Percentiles rank a stretch among this genome's conserved stretches.
Conservation (phyloP, 2,329 filamentous ascomycete species). For the Botrytis porri region DNA sequence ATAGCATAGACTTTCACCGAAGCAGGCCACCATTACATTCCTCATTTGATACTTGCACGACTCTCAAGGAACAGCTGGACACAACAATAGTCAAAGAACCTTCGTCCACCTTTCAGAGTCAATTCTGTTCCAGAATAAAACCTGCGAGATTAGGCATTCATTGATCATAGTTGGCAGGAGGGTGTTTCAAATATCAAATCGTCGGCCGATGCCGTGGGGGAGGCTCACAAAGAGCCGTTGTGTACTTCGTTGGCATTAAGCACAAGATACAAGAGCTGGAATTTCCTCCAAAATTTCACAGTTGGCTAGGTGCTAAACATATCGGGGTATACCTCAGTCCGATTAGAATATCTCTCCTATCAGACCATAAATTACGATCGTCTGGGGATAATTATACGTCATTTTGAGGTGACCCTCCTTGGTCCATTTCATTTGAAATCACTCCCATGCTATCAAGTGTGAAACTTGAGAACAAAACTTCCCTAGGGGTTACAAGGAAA, state of each 20-base stretch:
- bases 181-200: conserved; percentile 2
- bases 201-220: conserved; percentile 21
- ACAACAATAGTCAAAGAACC: not conserved
- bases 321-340: not conserved
- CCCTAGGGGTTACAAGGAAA: conserved; percentile 19
- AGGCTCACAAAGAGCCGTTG: conserved; percentile 18
- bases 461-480: conserved; percentile 2
- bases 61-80: not conserved
- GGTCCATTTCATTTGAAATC: not conserved
- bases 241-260: conserved; percentile 16
- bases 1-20: not conserved
- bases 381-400: not conserved
- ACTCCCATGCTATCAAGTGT: conserved; percentile 15
- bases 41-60: conserved; percentile 9
- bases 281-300: not conserved
- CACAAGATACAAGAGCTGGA: not conserved
- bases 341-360: too few relatives aligned
- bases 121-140: not conserved
- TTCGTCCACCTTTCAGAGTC: not conserved
- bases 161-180: conserved; percentile 4
- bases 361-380: not conserved
- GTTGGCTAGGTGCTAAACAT: not conserved
- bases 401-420: not conserved
- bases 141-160: not conserved
- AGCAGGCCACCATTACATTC: not conserved